Conservation (phyloP, 805 yeast species). For the Lipomyces lipofer region DNA sequence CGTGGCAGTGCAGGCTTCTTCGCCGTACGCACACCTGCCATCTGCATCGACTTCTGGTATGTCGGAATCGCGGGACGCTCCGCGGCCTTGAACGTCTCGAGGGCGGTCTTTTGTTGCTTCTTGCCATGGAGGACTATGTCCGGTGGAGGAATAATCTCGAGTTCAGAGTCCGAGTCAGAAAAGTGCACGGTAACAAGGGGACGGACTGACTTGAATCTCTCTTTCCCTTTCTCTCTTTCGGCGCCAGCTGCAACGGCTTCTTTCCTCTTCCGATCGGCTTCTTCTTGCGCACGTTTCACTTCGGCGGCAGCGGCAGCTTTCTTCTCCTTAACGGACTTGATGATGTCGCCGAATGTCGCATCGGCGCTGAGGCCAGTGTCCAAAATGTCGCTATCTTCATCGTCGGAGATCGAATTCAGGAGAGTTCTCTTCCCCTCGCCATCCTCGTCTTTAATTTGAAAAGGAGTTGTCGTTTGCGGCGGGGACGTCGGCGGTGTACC, state of each 20-base stretch:
- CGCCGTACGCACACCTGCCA: constrained; percentile 3
- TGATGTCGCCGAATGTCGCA: neutral
- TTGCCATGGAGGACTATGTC: neutral
- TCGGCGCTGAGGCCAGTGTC: neutral
- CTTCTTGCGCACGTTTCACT: constrained; percentile 6
- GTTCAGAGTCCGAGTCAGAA: constrained; percentile 4
- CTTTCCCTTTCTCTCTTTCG: neutral
- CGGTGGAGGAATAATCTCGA: constrained; percentile 18
- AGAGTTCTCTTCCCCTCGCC: neutral
- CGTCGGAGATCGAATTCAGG: neutral
- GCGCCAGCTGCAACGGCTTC: neutral
- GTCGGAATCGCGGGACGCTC: no score
- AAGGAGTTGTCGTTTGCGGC: neutral
- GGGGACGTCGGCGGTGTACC: constrained; percentile 2
- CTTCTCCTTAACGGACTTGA: neutral
- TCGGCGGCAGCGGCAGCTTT: neutral
- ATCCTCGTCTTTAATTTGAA: neutral
- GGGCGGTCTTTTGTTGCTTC: constrained; percentile 4
- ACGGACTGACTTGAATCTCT: neutral
- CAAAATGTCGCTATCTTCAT: neutral
- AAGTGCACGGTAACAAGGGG: no score
- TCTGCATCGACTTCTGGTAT: neutral
- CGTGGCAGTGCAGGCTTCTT: neutral
- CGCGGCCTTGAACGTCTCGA: constrained; percentile 7
- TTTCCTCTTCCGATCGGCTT: neutral